phyloP scores from a whole-genome alignment of 108 stramenopile genomes.

The Cyclotella kingstonii region DNA sequence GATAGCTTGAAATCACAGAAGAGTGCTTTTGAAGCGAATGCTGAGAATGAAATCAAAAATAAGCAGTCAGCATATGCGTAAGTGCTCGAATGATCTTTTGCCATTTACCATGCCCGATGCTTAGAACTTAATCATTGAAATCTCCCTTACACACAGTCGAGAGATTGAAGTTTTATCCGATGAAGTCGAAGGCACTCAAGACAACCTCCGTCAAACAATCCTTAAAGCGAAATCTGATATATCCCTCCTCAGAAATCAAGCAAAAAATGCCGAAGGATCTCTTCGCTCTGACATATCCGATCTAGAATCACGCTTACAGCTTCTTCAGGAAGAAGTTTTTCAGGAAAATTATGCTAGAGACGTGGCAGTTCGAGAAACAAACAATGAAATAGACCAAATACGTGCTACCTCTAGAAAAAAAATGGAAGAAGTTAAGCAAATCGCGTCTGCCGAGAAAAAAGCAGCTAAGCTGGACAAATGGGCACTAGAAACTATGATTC shows the following conservation, averaged over 20 bases:
- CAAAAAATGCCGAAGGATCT: conserved; percentile 13
- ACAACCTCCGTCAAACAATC: conserved; percentile 26
- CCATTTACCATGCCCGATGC: not conserved
- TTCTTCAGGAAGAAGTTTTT: conserved; percentile 18
- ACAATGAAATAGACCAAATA: conserved; percentile 15
- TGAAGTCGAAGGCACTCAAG: conserved; percentile 25
- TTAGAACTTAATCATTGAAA: not conserved
- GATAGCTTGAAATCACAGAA: too few species aligned
- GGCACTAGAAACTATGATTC: conserved; percentile 24
- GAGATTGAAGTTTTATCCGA: conserved; percentile 31
- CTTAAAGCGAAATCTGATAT: conserved; percentile 15
- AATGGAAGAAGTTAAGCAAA: conserved; percentile 7
- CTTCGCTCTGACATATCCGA: conserved; percentile 25
- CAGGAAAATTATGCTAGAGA: conserved; percentile 2
- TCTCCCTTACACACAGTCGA: too few species aligned
- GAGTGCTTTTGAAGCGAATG: conserved; percentile 28
- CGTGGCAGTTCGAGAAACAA: conserved; percentile 1
- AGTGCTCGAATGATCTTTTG: conserved; percentile 2
- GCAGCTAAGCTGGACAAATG: conserved; percentile 14
- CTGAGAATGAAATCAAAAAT: conserved; percentile 5
- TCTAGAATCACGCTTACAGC: conserved; percentile 20
- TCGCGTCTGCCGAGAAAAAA: conserved; percentile 5
- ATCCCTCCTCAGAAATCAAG: conserved; percentile 18
- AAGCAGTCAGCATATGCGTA: conserved; percentile 18
- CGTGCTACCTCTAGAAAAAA: conserved; percentile 9